Percentiles rank a stretch among this genome's conserved stretches.
phyloP scores from a whole-genome alignment of 2,329 filamentous ascomycete genomes.

The Fusarium dimerum region DNA sequence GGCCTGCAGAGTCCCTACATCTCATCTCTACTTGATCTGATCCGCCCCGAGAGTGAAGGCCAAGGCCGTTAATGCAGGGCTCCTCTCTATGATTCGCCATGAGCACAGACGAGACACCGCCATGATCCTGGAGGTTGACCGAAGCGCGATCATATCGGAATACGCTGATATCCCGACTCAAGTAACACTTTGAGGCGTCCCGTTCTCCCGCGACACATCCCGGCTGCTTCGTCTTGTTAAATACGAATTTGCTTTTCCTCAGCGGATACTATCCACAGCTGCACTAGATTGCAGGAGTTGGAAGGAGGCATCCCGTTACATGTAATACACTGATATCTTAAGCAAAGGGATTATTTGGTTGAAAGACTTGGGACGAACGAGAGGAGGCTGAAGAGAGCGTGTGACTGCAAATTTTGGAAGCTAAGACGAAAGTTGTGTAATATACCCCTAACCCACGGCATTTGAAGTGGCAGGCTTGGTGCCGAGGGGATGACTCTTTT shows the following conservation, averaged over 20 bases:
- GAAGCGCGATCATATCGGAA: neutral
- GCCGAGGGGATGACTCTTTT: neutral
- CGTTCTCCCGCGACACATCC: slow-evolving; percentile 12
- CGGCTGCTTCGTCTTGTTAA: neutral
- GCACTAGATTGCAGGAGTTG: slow-evolving; percentile 9
- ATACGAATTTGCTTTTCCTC: too few species aligned
- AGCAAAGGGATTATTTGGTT: slow-evolving; percentile 4
- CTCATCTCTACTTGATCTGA: slow-evolving; percentile 42
- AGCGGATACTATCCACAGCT: slow-evolving; percentile 2
- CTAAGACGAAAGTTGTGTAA: slow-evolving; percentile 22
- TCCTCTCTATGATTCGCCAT: neutral
- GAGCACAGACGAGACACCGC: neutral
- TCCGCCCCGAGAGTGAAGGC: slow-evolving; percentile 33
- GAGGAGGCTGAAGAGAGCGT: slow-evolving; percentile 11
- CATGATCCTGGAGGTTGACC: slow-evolving; percentile 6
- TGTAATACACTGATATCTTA: slow-evolving; percentile 1
- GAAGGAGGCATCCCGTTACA: slow-evolving; percentile 12
- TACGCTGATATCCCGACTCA: slow-evolving; percentile 2
- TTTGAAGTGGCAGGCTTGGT: slow-evolving; percentile 21
- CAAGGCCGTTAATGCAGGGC: slow-evolving; percentile 19
- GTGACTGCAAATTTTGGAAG: slow-evolving; percentile 10
- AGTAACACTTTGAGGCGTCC: neutral
- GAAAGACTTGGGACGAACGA: slow-evolving; percentile 9
- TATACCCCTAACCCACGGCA: slow-evolving; percentile 27
- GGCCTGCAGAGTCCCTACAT: slow-evolving; percentile 40